Evolutionary conservation across 2,329 filamentous ascomycete species (phyloP).

Genomic region (Venturia carpophila): DNA sequence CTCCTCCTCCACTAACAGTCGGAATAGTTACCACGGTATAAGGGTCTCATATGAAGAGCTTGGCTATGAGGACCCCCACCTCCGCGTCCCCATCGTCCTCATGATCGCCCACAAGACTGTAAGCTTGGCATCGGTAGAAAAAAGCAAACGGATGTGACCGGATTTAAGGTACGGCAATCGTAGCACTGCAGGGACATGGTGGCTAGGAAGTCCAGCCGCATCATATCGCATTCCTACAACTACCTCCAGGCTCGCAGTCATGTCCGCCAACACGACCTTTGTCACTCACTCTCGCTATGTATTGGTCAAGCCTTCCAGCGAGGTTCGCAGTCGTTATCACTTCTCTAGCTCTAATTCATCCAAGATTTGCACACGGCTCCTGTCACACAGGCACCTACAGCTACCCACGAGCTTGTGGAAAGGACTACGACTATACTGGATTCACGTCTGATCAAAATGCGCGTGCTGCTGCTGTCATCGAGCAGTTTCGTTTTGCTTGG

Average conservation of each 20-base stretch:
- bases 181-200: background rate
- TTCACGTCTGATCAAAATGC: background rate
- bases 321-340: background rate
- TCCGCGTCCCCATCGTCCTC: conserved; percentile 1
- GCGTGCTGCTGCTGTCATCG: conserved; percentile 22
- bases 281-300: background rate
- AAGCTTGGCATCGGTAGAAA: background rate
- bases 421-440: background rate
- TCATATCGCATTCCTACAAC: background rate
- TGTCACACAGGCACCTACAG: background rate
- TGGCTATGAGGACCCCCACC: background rate
- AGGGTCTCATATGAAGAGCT: background rate
- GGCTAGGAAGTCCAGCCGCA: background rate
- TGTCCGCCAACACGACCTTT: background rate
- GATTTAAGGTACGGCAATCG: background rate
- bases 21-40: background rate
- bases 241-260: background rate
- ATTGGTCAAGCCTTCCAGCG: background rate
- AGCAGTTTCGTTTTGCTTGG: conserved; percentile 30
- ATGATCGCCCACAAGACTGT: background rate
- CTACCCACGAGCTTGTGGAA: background rate
- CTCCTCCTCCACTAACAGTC: background rate
- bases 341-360: background rate
- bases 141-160: background rate
- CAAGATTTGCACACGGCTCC: background rate